Evolutionary conservation across 345 rosid species (phyloP).

Genomic region (Dipteronia dyeriana): DNA sequence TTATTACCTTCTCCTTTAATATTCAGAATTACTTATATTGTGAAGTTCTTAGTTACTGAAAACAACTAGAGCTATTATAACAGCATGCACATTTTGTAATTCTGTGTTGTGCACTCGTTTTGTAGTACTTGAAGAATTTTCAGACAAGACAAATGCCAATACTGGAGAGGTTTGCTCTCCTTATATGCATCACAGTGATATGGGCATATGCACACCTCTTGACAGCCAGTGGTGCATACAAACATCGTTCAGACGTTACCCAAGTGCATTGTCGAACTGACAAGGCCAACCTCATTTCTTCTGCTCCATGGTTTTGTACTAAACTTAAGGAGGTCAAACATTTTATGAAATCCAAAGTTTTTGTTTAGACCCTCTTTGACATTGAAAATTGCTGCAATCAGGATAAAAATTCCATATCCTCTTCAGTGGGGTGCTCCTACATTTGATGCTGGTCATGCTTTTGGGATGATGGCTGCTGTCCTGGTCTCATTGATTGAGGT

Average conservation of each 20-base stretch:
- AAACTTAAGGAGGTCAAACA: background rate
- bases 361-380: slow-evolving; percentile 9
- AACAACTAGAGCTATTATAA: background rate
- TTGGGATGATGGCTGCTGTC: slow-evolving; percentile 98
- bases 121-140: slow-evolving; percentile 86
- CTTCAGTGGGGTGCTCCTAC: slow-evolving; percentile 99
- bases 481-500: slow-evolving; percentile 95
- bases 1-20: too few species aligned
- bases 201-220: slow-evolving; percentile 98
- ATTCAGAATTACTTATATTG: background rate
- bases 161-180: slow-evolving; percentile 83
- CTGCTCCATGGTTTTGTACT: slow-evolving; percentile 88
- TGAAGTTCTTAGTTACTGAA: background rate
- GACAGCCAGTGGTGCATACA: slow-evolving; percentile 97
- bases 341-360: too few species aligned
- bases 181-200: slow-evolving; percentile 70
- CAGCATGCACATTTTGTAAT: slow-evolving; percentile 1
- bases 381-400: slow-evolving; percentile 25
- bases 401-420: slow-evolving; percentile 98
- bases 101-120: slow-evolving; percentile 20
- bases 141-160: slow-evolving; percentile 63
- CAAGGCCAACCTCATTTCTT: slow-evolving; percentile 93
- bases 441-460: slow-evolving; percentile 96
- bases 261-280: slow-evolving; percentile 91
- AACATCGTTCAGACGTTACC: slow-evolving; percentile 74